phyloP scores from a whole-genome alignment of 768 basidiomycete genomes.

The Phlebiopsis flavidoalba region DNA sequence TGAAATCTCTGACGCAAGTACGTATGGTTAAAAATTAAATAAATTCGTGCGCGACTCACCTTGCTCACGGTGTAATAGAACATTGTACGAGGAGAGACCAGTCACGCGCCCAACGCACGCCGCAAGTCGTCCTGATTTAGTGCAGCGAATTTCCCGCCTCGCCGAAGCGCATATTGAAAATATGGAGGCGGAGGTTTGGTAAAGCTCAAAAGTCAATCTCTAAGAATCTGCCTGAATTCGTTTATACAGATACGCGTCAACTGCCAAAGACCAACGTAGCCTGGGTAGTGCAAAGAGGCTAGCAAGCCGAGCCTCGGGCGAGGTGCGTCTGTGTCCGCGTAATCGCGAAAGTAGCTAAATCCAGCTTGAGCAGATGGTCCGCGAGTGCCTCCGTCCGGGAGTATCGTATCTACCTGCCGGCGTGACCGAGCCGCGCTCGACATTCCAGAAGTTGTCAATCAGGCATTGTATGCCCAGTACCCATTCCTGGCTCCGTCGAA shows the following conservation, averaged over 20 bases:
- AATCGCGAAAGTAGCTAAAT: slow-evolving; percentile 7
- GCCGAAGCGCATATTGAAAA: slow-evolving; percentile 62
- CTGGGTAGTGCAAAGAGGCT: slow-evolving; percentile 46
- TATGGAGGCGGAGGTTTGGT: slow-evolving; percentile 42
- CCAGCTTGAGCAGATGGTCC: not conserved
- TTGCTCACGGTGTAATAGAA: slow-evolving; percentile 15
- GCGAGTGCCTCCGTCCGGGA: slow-evolving; percentile 6
- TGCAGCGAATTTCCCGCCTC: slow-evolving; percentile 63
- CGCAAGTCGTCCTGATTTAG: slow-evolving; percentile 39
- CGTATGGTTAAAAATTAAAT: slow-evolving; percentile 9
- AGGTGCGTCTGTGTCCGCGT: slow-evolving; percentile 34
- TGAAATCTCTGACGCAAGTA: slow-evolving; percentile 48
- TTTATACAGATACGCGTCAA: slow-evolving; percentile 49
- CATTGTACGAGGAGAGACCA: slow-evolving; percentile 30
- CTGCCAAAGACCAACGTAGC: slow-evolving; percentile 38
- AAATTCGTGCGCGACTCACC: not conserved
- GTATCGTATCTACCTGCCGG: slow-evolving; percentile 18
- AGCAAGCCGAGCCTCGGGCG: slow-evolving; percentile 43
- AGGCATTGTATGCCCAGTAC: slow-evolving; percentile 55
- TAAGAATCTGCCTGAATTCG: not conserved
- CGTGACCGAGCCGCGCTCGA: not conserved
- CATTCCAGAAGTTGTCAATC: slow-evolving; percentile 22
- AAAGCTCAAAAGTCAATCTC: slow-evolving; percentile 5
- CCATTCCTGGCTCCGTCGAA: slow-evolving; percentile 55
- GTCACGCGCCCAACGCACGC: slow-evolving; percentile 40